Evolutionary conservation across 2,329 filamentous ascomycete species (phyloP).

Genomic region (Lecanicillium sp.): DNA sequence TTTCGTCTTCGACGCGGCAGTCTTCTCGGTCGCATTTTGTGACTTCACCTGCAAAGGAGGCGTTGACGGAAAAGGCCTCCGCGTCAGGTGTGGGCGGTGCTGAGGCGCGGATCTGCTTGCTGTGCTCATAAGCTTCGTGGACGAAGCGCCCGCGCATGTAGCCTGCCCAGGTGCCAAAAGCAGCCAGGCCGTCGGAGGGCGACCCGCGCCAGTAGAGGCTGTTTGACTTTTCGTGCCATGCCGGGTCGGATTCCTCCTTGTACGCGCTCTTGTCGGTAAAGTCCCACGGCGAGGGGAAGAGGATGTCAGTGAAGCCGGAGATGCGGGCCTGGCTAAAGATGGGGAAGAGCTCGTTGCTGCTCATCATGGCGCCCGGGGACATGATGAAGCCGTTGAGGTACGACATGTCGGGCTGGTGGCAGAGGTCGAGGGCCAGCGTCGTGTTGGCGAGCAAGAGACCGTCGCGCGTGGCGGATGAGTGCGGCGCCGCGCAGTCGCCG

Average conservation of each 20-base stretch:
- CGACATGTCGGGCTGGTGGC: conserved; percentile 39
- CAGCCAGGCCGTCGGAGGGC: conserved; percentile 42
- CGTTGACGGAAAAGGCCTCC: conserved; percentile 22
- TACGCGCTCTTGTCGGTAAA: conserved; percentile 50
- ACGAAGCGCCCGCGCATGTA: conserved; percentile 65
- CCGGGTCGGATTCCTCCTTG: conserved; percentile 34
- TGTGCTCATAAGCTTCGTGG: conserved; percentile 40
- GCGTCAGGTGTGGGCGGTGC: conserved; percentile 30
- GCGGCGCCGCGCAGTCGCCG: conserved; percentile 24
- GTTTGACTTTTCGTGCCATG: conserved; percentile 40
- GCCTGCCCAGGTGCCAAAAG: conserved; percentile 40
- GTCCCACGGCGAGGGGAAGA: conserved; percentile 47
- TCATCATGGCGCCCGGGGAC: conserved; percentile 41
- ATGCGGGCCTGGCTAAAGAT: conserved; percentile 50
- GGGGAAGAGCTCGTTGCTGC: conserved; percentile 43
- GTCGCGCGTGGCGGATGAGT: conserved; percentile 19
- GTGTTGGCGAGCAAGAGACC: conserved; percentile 44
- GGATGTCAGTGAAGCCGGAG: conserved; percentile 46
- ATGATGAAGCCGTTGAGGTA: conserved; percentile 44
- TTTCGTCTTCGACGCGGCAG: conserved; percentile 28
- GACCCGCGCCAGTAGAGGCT: conserved; percentile 50
- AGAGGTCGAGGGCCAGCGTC: conserved; percentile 44
- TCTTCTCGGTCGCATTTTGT: conserved; percentile 33
- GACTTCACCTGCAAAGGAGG: conserved; percentile 35
- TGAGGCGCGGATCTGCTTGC: conserved; percentile 34